phyloP scores from a whole-genome alignment of 1,284 basidiomycete genomes.

The Sanguinoderma infundibulare region DNA sequence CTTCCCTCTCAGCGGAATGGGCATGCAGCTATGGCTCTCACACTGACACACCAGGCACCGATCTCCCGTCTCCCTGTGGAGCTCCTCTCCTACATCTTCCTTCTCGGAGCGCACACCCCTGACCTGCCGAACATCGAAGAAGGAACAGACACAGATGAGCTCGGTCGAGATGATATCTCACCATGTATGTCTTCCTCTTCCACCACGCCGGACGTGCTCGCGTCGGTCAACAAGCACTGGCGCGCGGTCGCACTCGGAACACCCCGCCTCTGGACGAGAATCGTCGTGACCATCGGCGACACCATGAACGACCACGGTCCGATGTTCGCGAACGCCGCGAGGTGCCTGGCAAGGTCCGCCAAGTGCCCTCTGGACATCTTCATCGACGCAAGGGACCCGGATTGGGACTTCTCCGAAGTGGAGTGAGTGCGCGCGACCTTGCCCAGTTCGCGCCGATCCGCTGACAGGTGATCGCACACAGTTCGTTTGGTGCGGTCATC shows the following conservation, averaged over 20 bases:
- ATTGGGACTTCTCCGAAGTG: constrained; percentile 54
- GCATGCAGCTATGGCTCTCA: constrained; percentile 5
- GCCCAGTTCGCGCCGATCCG: background rate
- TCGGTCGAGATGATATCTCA: constrained; percentile 31
- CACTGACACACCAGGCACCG: constrained; percentile 8
- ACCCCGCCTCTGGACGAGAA: constrained; percentile 54
- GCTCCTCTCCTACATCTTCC: constrained; percentile 54
- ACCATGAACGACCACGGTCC: constrained; percentile 14
- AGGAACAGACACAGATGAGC: constrained; percentile 17
- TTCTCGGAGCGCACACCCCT: constrained; percentile 40
- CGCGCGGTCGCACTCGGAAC: constrained; percentile 49
- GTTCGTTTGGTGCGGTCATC: constrained; percentile 19
- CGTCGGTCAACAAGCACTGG: constrained; percentile 55
- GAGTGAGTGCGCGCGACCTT: constrained; percentile 40
- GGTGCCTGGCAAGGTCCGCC: constrained; percentile 48
- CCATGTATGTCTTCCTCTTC: constrained; percentile 44
- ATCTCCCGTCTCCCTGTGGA: constrained; percentile 48
- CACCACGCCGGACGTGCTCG: constrained; percentile 45
- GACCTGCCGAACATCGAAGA: constrained; percentile 15
- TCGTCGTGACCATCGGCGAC: constrained; percentile 49
- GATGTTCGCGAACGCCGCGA: constrained; percentile 35
- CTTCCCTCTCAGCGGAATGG: background rate
- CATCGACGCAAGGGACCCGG: constrained; percentile 56
- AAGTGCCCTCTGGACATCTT: constrained; percentile 54
- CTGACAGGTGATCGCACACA: background rate